Percentiles rank a stretch among this genome's conserved stretches.
Conservation (phyloP, 495 filamentous ascomycete genomes). For the Neurospora sp. region DNA sequence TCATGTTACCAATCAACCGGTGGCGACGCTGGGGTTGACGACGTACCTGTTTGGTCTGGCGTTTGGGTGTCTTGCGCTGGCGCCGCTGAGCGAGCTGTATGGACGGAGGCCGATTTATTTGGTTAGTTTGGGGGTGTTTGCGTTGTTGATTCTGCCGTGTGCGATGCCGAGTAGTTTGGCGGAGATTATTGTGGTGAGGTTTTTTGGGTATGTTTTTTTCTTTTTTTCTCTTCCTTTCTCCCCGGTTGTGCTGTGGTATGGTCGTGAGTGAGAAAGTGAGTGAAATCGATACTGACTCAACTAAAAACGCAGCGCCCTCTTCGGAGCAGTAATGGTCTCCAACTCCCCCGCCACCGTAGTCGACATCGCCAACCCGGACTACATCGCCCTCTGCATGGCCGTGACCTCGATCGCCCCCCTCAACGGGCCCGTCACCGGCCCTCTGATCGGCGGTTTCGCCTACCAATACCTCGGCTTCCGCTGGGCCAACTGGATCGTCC, state of each 20-base stretch:
- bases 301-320: constrained; percentile 47
- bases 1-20: constrained; percentile 38
- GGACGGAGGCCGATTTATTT: constrained; percentile 69
- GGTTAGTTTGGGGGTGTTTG: constrained; percentile 49
- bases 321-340: constrained; percentile 67
- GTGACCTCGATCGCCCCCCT: constrained; percentile 71
- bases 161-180: constrained; percentile 55
- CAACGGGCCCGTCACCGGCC: constrained; percentile 56
- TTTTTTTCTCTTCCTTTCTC: background rate
- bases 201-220: constrained; percentile 47
- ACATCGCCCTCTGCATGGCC: constrained; percentile 61
- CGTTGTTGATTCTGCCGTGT: constrained; percentile 59
- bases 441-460: constrained; percentile 51
- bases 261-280: background rate
- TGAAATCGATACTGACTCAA: constrained; percentile 6
- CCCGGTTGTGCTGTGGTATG: background rate
- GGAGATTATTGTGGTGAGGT: constrained; percentile 58
- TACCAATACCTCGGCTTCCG: constrained; percentile 62
- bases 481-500: constrained; percentile 76
- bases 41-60: constrained; percentile 71
- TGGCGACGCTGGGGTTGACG: constrained; percentile 68
- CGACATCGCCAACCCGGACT: constrained; percentile 63
- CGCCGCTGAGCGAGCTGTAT: constrained; percentile 67
- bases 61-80: constrained; percentile 60
- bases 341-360: constrained; percentile 77